Base-by-base conservation (phyloP, 345 rosid species). In the Stellera chamaejasme region DNA sequence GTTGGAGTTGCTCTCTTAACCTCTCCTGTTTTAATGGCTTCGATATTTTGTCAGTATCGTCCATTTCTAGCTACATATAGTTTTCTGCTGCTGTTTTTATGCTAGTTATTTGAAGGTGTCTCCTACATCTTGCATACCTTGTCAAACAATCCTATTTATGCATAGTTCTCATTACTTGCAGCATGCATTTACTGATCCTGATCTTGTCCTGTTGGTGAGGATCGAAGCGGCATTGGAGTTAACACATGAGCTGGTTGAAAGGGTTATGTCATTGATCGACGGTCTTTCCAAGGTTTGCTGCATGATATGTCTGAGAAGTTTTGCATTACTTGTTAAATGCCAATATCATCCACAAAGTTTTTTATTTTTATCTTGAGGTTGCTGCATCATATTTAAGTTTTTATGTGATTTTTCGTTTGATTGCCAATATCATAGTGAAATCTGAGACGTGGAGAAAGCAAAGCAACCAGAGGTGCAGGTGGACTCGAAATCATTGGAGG, bases 191-290 rank as follows among this genome's bases (percentile, higher is more conserved):
- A 83, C 79, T 84, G 95, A n/a, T n/a, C 65, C 98, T 16, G 98
- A 92, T 65, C 80, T 82, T 65, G 96, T 88, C 43, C 98, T 28
- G 98, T 92, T 56, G 98, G 95, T 46, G 96, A 88, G 76, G 96
- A 85, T 61, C 98, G 81, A 92, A 88, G 79, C 98, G 85, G 71
- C 98, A 92, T 62, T 92, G 50, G 96, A 88, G 77, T 79, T 92
- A 80, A 81, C 95, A 11, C 84, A 88, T 28, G 95, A 92, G 56
- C 54, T 88, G 60, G 98, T 95, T 39, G 90, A 82, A 60, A 84
- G 92, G 64, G 74, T 91, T 58, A 91, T 91, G 98, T 91, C 98
- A 61, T 86, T 91, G 45, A 83, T 82, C 45, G 95, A 91, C 79
- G 95, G 92, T 63, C 92, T 85, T 70, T 82, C 95, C 47, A 85